A percentile compares a stretch with the other conserved stretches of the same genome.
These are phyloP conservation scores for Boletellus deceptivus DNA, from an alignment of 1,284 basidiomycete species.

Conservation along the genomic window DNA sequence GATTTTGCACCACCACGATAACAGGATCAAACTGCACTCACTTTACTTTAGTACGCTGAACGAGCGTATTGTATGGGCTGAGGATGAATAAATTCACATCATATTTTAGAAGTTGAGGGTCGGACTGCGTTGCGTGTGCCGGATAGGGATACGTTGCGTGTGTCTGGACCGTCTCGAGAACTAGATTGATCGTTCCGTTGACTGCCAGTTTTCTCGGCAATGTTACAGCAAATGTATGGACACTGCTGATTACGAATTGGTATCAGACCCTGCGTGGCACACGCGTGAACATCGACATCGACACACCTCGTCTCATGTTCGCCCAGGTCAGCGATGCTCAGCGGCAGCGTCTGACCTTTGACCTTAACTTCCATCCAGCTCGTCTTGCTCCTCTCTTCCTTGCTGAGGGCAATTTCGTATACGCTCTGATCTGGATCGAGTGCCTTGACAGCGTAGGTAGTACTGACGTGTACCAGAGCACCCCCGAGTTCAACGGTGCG, in stretches of 20 bases:
- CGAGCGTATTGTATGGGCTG: slow-evolving; percentile 79
- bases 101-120: slow-evolving; percentile 82
- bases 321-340: slow-evolving; percentile 53
- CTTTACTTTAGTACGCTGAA: slow-evolving; percentile 86
- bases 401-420: slow-evolving; percentile 71
- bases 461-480: slow-evolving; percentile 79
- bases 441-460: slow-evolving; percentile 82
- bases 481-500: slow-evolving; percentile 87
- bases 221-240: slow-evolving; percentile 45
- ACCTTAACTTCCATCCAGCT: slow-evolving; percentile 80
- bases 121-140: slow-evolving; percentile 67
- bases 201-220: slow-evolving; percentile 47
- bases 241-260: slow-evolving; percentile 28
- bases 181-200: slow-evolving; percentile 67
- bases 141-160: slow-evolving; percentile 80
- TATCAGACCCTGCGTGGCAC: slow-evolving; percentile 6
- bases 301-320: slow-evolving; percentile 52
- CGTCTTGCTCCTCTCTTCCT: slow-evolving; percentile 61
- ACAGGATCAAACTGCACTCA: slow-evolving; percentile 37
- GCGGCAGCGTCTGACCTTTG: slow-evolving; percentile 63
- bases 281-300: neutral
- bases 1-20: slow-evolving; percentile 1
- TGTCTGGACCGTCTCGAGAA: slow-evolving; percentile 73
- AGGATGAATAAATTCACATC: slow-evolving; percentile 72
- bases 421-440: slow-evolving; percentile 57